Base-by-base conservation (phyloP, 2,329 filamentous ascomycete species). In the Hymenoscyphus repandus region DNA sequence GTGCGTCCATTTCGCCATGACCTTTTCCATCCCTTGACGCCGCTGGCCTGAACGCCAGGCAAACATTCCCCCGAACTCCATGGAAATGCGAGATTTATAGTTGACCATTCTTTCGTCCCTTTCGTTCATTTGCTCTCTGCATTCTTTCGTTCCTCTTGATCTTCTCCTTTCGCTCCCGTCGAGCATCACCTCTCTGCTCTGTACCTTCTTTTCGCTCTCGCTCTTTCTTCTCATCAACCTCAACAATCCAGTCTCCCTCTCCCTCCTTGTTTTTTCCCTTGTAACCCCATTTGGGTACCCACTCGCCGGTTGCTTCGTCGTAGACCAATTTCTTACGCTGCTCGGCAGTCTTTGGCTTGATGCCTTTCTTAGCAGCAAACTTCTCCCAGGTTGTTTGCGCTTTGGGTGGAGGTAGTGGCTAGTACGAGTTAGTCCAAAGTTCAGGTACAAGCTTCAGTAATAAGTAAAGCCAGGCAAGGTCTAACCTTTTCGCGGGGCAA, bases 311-410 rank as follows among this genome's bases (percentile, higher is more conserved):
- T 52, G 78, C 82, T 70, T 95, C 88, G 70, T 97, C 90, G 69
- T 85, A 97, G 50, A 86, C 82, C 62, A 91, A 73, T 73, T 96
- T 86, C 69, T 82, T 78, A 56, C 83, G 79, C 69, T 84, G 78
- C 67, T 93, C 90, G 59, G 86, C 82, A 59, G 82, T 86, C 80
- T 91, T 95, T 71, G 84, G 83, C 74, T 87, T 88, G 73, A 99
- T 97, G 50, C 93, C 93, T 79, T 96, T 95, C 82, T 95, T 95
- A 70, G 84, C 86, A 41, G 93, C 93, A 74, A 99, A 99, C 65
- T 86, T 82, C 75, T 96, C 86, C 93, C 93, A 99, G 70, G 90
- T 96, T 52, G 92, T 97, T 60, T 86, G 86, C 51, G 85, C 76
- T 73, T 91, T 93, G 60, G 83, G 79, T 50, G 82, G 78, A 1